Evolutionary conservation across 2,329 filamentous ascomycete genomes (phyloP).

Genomic region (Cercospora berteroae): DNA sequence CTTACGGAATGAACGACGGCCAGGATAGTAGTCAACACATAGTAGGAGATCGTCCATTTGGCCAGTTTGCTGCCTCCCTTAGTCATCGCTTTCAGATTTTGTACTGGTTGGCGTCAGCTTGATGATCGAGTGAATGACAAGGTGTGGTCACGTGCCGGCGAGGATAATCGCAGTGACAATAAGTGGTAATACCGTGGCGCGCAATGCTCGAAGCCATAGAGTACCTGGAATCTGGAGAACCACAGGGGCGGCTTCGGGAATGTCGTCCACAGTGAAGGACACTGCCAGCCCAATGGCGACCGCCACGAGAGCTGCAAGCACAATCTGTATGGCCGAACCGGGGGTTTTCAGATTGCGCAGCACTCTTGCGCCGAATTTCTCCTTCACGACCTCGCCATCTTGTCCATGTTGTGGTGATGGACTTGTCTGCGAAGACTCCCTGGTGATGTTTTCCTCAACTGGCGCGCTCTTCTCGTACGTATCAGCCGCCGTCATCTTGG

Average conservation of each 20-base stretch:
- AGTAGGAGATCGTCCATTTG: constrained; percentile 52
- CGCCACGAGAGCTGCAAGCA: constrained; percentile 50
- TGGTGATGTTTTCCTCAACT: not conserved
- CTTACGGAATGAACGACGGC: constrained; percentile 47
- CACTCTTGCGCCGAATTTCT: constrained; percentile 28
- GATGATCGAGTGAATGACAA: not conserved
- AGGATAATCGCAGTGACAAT: constrained; percentile 55
- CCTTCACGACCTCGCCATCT: constrained; percentile 8
- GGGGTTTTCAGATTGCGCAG: constrained; percentile 43
- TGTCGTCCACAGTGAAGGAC: constrained; percentile 43
- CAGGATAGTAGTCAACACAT: constrained; percentile 51
- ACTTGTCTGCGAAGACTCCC: constrained; percentile 5
- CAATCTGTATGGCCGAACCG: constrained; percentile 52
- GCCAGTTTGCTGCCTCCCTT: constrained; percentile 47
- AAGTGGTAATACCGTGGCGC: constrained; percentile 52
- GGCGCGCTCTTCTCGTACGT: constrained; percentile 13
- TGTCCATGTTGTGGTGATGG: not conserved
- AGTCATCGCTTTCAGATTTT: constrained; percentile 50
- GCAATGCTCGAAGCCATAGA: constrained; percentile 52
- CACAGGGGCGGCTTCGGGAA: constrained; percentile 45
- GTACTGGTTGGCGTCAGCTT: constrained; percentile 39
- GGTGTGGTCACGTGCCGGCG: not conserved
- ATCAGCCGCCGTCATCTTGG: not conserved
- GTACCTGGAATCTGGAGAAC: constrained; percentile 51
- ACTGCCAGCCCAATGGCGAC: constrained; percentile 52